Base-by-base conservation (phyloP, 768 basidiomycete species). In the Boletus reticuloceps region DNA sequence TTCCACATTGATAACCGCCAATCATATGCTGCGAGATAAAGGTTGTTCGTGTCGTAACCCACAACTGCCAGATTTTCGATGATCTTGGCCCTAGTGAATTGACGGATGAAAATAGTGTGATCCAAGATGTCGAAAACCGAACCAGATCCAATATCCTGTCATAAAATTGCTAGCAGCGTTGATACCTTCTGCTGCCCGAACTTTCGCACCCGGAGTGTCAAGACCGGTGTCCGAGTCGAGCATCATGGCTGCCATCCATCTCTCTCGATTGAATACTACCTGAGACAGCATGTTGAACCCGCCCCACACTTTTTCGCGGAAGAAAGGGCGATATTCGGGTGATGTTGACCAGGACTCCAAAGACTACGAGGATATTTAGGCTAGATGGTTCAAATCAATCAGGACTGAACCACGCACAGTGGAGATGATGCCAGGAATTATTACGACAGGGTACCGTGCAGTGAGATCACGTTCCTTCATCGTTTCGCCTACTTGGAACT, bases 121-220 rank as follows among this genome's bases (percentile, higher is more conserved):
- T 20, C 1, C 1, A 39, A 14, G n/a, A 34, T 4, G 8, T 19
- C n/a, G 27, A 34, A 53, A 38, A 50, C 22, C 74, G 50, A 64
- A 86, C 92, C 94, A 96, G 50, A 96, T 84, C 95, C 94, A 98
- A 68, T 94, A 99, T 1, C 95, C 94, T 67, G 87, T 85, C 53
- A 94, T 83, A 61, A 92, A 88, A 61, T 79, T 86, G 58, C 88
- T 90, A 3, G 93, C 94, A 0, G 93, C 93, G 65, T 92, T 89
- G 20, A 96, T 84, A 0, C 95, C 95, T 70, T 97, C 91, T 0
- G 92, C 93, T 13, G 95, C 92, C 36, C 96, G 80, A 54, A 98
- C 84, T 69, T 93, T 97, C 43, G 83, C 84, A 16, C 84, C 87
- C 0, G 85, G 82, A 4, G 92, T 90, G 65, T 99, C 96, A 7